These are phyloP conservation scores for Talaromyces adpressus DNA, from an alignment of 495 filamentous ascomycete species.

Conservation along the genomic window DNA sequence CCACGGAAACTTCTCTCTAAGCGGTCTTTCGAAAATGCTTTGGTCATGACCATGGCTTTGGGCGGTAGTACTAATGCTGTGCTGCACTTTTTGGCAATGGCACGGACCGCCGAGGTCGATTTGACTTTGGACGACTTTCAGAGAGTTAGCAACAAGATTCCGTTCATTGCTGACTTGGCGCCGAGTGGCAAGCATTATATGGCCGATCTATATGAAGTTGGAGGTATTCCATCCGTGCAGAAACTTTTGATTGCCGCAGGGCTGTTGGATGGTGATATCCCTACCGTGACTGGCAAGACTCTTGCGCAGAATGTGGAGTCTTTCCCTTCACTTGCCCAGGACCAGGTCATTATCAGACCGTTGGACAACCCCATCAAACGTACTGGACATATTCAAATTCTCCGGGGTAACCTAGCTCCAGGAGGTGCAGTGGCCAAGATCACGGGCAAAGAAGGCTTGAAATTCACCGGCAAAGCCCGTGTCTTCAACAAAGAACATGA, in stretches of 20 bases:
- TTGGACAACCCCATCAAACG: slow-evolving; percentile 78
- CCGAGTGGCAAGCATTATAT: slow-evolving; percentile 85
- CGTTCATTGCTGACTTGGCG: slow-evolving; percentile 88
- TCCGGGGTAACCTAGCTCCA: slow-evolving; percentile 85
- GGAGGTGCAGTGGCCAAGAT: slow-evolving; percentile 96
- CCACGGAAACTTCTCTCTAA: slow-evolving; percentile 81
- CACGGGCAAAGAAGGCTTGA: slow-evolving; percentile 86
- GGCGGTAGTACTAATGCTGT: slow-evolving; percentile 91
- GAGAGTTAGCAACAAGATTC: slow-evolving; percentile 80
- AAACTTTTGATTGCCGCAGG: slow-evolving; percentile 82
- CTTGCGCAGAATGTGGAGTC: slow-evolving; percentile 79
- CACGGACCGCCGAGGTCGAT: slow-evolving; percentile 75
- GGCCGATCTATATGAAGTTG: slow-evolving; percentile 92
- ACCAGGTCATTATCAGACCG: slow-evolving; percentile 80
- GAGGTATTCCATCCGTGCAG: slow-evolving; percentile 84
- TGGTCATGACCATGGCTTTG: slow-evolving; percentile 87
- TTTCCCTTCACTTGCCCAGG: slow-evolving; percentile 71
- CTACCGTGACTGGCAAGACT: slow-evolving; percentile 88
- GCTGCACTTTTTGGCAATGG: slow-evolving; percentile 93
- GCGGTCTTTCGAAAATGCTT: slow-evolving; percentile 84
- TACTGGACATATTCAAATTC: slow-evolving; percentile 83
- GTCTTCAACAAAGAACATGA: slow-evolving; percentile 89
- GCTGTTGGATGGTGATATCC: slow-evolving; percentile 75
- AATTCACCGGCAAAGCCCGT: slow-evolving; percentile 72
- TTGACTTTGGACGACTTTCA: slow-evolving; percentile 85